Evolutionary conservation across 2,329 filamentous ascomycete genomes (phyloP), one percentile per base, ranked within the genome.

Genomic region (Cladosporium cucumerinum): DNA sequence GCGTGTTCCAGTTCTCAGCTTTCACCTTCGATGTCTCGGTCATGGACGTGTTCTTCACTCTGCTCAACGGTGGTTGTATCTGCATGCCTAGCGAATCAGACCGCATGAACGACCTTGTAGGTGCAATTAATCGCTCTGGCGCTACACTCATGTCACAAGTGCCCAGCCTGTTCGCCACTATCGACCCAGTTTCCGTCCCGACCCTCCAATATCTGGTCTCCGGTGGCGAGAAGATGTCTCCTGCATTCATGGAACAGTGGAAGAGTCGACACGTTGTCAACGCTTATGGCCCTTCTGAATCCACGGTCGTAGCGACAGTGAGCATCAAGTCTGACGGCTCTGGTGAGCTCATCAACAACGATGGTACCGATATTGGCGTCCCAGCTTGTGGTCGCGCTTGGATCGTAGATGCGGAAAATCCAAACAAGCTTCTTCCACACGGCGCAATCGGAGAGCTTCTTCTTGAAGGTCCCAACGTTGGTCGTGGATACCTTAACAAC

Each of bases 1-100:
- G 89, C 5, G 84, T 88, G 3, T 79, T 88, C 7, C 80, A 83
- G 57, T 81, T 80, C 63, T 76, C 79, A 1, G 75, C 78, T 0
- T 80, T 80, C 62, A 80, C 77, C 0, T 82, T 82, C 62, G 80
- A 82, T 69, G 77, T 78, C 21, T 78, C 75, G 21, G 71, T 82
- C 28, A 71, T 74, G 71, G 60, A 62, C 25, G 79, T 74, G 36
- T 76, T 78, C 65, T 76, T 67, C 63, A 78, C 75, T 23, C 72
- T 75, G 36, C 73, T 73, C 72, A 71, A 77, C 21, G 82, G 82
- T 57, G 82, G 80, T 26, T 80, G 78, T 36, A 74, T 83, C 12
- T 83, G 82, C 68, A 78, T 84, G 12, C 81, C 81, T 0, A 79
- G 77, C 66, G 73, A 81, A 69, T 71, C 79, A 52, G 78, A 81